These are phyloP conservation scores for Polyplosphaeria fusca DNA, from an alignment of 495 filamentous ascomycete species.

Conservation along the genomic window DNA sequence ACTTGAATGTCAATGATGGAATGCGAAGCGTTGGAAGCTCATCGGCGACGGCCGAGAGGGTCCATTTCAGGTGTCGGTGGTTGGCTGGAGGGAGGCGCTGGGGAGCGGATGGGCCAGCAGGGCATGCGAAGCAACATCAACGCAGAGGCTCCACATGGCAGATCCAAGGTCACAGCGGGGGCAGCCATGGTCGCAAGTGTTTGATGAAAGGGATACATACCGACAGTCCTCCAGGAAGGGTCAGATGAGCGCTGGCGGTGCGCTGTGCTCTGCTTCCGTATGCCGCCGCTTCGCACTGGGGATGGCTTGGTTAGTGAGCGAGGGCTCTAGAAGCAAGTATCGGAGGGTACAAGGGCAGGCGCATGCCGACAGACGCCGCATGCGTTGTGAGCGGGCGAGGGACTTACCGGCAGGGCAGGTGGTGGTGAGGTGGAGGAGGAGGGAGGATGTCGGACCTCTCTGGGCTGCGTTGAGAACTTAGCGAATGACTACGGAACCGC, in stretches of 20 bases:
- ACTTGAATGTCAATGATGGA: constrained; percentile 2
- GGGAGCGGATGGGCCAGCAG: constrained; percentile 27
- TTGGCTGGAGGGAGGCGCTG: constrained; percentile 5
- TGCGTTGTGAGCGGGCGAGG: neutral
- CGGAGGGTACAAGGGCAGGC: neutral
- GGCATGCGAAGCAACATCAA: constrained; percentile 10
- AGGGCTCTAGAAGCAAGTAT: neutral
- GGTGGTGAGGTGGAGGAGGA: neutral
- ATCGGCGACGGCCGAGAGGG: constrained; percentile 11
- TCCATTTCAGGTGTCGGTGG: neutral
- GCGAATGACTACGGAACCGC: neutral
- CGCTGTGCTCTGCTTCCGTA: constrained; percentile 28
- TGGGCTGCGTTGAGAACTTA: neutral
- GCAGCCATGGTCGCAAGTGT: constrained; percentile 21
- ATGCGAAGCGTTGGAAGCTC: constrained; percentile 1
- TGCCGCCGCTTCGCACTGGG: constrained; percentile 23
- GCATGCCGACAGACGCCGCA: neutral
- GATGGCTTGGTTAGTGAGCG: constrained; percentile 14
- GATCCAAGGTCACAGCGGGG: neutral
- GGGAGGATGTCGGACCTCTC: neutral
- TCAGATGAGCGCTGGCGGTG: constrained; percentile 19
- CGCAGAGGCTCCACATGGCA: neutral
- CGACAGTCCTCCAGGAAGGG: constrained; percentile 3
- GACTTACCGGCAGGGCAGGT: neutral
- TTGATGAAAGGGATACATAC: constrained; percentile 28